Evolutionary conservation across 139 green algal genomes (phyloP).

Genomic region (Tetradesmus obliquus): DNA sequence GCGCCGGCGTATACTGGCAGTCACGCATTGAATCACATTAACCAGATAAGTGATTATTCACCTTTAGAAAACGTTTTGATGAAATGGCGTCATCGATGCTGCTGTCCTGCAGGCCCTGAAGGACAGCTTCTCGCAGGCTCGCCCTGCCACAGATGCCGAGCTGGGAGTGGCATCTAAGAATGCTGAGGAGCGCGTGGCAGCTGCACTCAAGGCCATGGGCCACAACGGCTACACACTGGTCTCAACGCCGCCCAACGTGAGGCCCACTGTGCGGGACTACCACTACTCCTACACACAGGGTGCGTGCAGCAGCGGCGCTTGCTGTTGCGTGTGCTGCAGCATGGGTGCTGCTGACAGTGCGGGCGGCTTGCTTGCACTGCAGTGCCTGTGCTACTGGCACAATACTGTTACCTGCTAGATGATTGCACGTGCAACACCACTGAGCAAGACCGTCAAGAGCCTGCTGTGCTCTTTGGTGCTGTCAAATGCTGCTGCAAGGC

Average conservation of each 20-base stretch:
- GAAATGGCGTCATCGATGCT: neutral
- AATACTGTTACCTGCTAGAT: too few relatives aligned
- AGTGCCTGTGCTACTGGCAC: too few relatives aligned
- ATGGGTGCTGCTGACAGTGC: too few relatives aligned
- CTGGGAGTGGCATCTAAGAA: neutral
- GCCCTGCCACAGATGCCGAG: neutral
- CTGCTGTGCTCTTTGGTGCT: too few relatives aligned
- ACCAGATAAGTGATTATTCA: neutral
- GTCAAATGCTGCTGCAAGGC: too few relatives aligned
- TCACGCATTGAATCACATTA: neutral
- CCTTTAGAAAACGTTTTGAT: neutral
- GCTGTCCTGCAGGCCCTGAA: neutral
- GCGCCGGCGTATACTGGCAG: neutral
- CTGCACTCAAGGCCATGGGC: conserved; percentile 3
- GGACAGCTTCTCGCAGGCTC: neutral
- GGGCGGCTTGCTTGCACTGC: too few relatives aligned
- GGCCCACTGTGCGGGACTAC: conserved; percentile 46
- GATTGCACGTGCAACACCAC: too few relatives aligned
- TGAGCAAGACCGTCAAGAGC: too few relatives aligned
- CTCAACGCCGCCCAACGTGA: neutral
- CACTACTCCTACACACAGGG: conserved; percentile 35
- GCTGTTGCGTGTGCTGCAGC: neutral
- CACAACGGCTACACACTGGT: neutral
- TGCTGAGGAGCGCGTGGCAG: neutral
- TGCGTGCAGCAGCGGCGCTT: neutral